Conservation (phyloP, 164 flowering plant genomes). For the Sedum album region DNA sequence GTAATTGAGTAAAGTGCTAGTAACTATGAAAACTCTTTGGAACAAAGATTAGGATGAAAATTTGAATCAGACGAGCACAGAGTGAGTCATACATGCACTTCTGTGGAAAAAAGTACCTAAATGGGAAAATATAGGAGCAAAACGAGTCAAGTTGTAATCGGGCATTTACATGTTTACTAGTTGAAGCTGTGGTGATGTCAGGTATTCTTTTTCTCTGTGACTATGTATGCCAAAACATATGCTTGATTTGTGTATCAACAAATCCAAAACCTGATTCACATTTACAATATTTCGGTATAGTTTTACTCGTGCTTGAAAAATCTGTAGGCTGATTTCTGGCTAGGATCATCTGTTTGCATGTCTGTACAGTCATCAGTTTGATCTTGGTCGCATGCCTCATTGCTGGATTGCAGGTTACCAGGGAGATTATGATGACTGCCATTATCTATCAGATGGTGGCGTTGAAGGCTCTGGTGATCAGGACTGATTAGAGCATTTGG, state of each 20-base stretch:
- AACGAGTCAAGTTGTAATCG: no score
- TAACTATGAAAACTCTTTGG: no score
- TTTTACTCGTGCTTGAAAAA: not conserved
- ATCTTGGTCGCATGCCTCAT: constrained; percentile 16
- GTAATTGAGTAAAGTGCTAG: no score
- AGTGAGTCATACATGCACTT: no score
- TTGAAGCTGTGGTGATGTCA: not conserved
- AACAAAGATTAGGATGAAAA: no score
- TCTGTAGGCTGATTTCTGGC: constrained; percentile 13
- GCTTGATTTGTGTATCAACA: no score
- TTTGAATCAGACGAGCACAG: no score
- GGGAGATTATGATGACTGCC: constrained; percentile 10
- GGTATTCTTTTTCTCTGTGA: not conserved
- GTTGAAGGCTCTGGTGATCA: constrained; percentile 44
- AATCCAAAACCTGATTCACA: no score
- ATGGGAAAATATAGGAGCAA: no score
- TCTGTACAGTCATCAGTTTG: constrained; percentile 41
- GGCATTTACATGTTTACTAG: no score
- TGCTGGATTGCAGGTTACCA: constrained; percentile 20
- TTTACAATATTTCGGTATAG: not conserved
- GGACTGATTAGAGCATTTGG: constrained; percentile 61
- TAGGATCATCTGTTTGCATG: constrained; percentile 49
- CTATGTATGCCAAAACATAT: not conserved
- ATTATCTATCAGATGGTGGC: constrained; percentile 33
- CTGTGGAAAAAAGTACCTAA: no score